Evolutionary conservation across 2,329 filamentous ascomycete species (phyloP), one percentile per base, ranked within the genome.

Genomic region (Scytalidium sp.): DNA sequence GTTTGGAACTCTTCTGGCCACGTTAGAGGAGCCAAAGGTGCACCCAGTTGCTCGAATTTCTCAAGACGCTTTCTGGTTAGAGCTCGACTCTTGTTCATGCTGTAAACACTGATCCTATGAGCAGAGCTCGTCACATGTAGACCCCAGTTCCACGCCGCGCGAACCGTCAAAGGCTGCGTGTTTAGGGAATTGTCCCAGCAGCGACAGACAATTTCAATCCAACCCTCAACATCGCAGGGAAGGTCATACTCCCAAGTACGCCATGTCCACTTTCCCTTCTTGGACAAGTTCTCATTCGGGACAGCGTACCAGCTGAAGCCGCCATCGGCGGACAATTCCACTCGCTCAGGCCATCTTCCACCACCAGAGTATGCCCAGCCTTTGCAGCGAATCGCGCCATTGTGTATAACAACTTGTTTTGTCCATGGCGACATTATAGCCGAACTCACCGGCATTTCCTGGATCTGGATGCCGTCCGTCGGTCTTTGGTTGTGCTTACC

Each of bases 351-450:
- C 61, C 75, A 75, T 23, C 81, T 75, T 1, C 85, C 85, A 41
- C 84, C 85, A 22, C 85, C 85, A 0, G 82, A 84, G 60, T 84
- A 86, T 2, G 85, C 85, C 61, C 86, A 88, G 1, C 85, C 85
- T 45, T 76, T 72, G 3, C 86, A 62, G 20, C 51, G 56, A 6
- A 64, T 63, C 9, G 23, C 52, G 4, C 62, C 60, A 5, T 57
- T 43, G 42, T 63, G 61, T 3, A 63, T 51, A 17, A 64, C 50
- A 17, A 54, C 54, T 20, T 59, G 50, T 53, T 52, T 51, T 43
- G 50, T 61, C 57, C 79, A 88, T 88, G 62, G 62, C 6, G 41
- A 63, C 89, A 85, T 58, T 49, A 88, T 84, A 45, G 84, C 84
- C 51, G 80, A 84, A 25, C 84, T 85, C n/a, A 88, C 76, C 1